Percentiles rank a stretch among this genome's conserved stretches.
These are phyloP conservation scores for Cordia subcordata DNA, from an alignment of 257 asterid species.

Conservation along the genomic window DNA sequence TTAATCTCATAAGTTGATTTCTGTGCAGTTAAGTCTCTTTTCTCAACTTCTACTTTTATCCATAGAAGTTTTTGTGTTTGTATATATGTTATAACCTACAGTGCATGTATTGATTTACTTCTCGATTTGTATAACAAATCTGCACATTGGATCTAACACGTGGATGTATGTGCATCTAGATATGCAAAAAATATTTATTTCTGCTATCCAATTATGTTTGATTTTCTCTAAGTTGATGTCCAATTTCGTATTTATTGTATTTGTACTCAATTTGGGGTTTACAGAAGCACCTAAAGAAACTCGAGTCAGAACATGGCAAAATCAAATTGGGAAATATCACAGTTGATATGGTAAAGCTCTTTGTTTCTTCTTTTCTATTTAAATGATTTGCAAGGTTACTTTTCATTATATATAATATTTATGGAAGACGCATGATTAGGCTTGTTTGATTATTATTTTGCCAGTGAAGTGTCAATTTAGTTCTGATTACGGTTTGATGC, in stretches of 20 bases:
- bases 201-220: constrained; percentile 7
- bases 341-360: constrained; percentile 66
- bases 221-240: constrained; percentile 12
- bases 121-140: neutral
- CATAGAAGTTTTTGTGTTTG: neutral
- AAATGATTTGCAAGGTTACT: neutral
- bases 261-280: neutral
- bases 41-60: too few relatives aligned
- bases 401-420: too few relatives aligned
- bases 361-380: constrained; percentile 2
- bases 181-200: too few relatives aligned
- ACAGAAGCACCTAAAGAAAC: constrained; percentile 74
- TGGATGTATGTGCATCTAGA: constrained; percentile 37
- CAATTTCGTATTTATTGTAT: constrained; percentile 7
- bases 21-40: constrained; percentile 57
- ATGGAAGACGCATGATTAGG: too few relatives aligned
- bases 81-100: too few relatives aligned
- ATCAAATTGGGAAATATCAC: constrained; percentile 83
- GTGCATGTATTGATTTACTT: too few relatives aligned
- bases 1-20: constrained; percentile 75
- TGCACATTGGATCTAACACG: constrained; percentile 32
- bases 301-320: constrained; percentile 75
- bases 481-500: constrained; percentile 8
- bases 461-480: neutral
- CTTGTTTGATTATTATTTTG: neutral